Percentiles rank a stretch among this genome's conserved stretches.
These are phyloP conservation scores for Platanthera guangdongensis DNA, from an alignment of 106 monocot species.

Conservation along the genomic window DNA sequence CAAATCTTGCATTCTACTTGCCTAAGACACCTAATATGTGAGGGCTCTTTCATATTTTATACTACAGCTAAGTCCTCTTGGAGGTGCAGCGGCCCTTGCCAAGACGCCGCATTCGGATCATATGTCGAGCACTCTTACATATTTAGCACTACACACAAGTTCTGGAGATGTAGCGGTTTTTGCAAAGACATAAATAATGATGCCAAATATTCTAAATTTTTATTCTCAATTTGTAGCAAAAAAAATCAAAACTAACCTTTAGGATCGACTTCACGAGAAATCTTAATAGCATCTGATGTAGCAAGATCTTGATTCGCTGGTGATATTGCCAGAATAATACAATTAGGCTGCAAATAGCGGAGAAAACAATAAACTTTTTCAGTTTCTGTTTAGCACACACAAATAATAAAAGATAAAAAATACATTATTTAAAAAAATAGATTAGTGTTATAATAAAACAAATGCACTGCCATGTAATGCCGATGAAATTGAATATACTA, in stretches of 20 bases:
- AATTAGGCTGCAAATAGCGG: slow-evolving; percentile 58
- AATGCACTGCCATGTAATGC: not conserved
- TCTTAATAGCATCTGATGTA: slow-evolving; percentile 88
- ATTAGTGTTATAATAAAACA: not conserved
- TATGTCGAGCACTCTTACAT: too few species aligned
- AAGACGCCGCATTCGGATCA: too few species aligned
- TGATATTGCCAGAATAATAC: slow-evolving; percentile 85
- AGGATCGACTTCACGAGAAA: slow-evolving; percentile 80
- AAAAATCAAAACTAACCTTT: slow-evolving; percentile 41
- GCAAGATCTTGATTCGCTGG: slow-evolving; percentile 96
- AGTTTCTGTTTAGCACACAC: not conserved
- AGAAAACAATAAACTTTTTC: not conserved
- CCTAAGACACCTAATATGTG: too few species aligned
- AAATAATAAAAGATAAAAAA: not conserved
- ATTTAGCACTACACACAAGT: too few species aligned
- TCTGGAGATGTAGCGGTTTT: too few species aligned
- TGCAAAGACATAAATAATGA: too few species aligned
- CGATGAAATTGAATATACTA: not conserved
- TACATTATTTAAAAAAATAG: not conserved
- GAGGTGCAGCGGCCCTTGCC: too few species aligned
- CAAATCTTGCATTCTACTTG: too few species aligned
- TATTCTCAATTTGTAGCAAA: not conserved
- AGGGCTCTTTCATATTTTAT: too few species aligned
- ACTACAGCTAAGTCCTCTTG: too few species aligned
- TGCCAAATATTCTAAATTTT: not conserved